Conservation (phyloP, 2,329 filamentous ascomycete species). For the Madurella fahalii region DNA sequence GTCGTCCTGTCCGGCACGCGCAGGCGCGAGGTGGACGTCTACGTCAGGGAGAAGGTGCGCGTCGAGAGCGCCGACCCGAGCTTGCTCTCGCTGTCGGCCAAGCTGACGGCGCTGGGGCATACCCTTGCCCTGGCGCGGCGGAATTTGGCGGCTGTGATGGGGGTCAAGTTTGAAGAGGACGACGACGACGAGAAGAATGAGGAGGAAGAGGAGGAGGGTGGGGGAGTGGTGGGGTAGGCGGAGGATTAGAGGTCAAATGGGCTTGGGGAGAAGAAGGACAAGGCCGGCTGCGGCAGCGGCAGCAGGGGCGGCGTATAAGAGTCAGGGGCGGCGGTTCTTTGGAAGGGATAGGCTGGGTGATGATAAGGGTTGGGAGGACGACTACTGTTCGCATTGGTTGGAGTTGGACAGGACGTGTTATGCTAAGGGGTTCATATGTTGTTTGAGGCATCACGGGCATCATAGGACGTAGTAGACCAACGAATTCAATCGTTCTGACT, state of each 20-base stretch:
- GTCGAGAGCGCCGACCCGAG: slow-evolving; percentile 88
- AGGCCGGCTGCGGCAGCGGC: no score
- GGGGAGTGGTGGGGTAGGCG: slow-evolving; percentile 15
- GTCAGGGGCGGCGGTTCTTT: neutral
- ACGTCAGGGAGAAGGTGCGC: slow-evolving; percentile 82
- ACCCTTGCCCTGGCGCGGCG: slow-evolving; percentile 65
- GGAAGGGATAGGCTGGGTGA: neutral
- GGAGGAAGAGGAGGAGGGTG: slow-evolving; percentile 5
- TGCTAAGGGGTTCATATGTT: slow-evolving; percentile 20
- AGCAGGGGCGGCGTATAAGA: neutral
- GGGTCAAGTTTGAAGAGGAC: slow-evolving; percentile 37
- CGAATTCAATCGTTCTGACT: neutral
- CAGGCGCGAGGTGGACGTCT: slow-evolving; percentile 57
- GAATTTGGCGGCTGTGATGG: slow-evolving; percentile 76
- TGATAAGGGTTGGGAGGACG: neutral
- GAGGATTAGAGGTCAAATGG: slow-evolving; percentile 30
- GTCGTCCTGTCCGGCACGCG: slow-evolving; percentile 12
- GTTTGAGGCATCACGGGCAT: slow-evolving; percentile 12
- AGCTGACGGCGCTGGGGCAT: slow-evolving; percentile 73
- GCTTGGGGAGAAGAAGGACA: neutral
- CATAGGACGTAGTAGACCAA: neutral
- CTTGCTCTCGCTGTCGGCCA: slow-evolving; percentile 76
- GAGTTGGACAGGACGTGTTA: slow-evolving; percentile 22
- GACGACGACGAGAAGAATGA: neutral
- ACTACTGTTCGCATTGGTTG: slow-evolving; percentile 23